Evolutionary conservation across 176 grass and related monocot species (phyloP).

Genomic region (Phragmites australis): DNA sequence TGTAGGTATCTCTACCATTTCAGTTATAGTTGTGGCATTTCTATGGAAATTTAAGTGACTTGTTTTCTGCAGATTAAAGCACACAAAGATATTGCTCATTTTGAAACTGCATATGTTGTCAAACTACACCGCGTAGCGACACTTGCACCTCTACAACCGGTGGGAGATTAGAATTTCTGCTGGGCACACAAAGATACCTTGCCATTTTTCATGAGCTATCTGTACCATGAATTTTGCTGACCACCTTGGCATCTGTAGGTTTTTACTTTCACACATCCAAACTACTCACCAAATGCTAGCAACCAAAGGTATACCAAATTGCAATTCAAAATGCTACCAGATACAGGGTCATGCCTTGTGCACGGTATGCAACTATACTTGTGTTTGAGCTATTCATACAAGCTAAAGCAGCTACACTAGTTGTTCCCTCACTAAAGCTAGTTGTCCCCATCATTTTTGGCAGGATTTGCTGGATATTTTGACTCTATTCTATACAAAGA

Average conservation of each 20-base stretch:
- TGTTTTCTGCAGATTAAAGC: constrained; percentile 82
- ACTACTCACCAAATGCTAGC: constrained; percentile 54
- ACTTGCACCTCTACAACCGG: constrained; percentile 80
- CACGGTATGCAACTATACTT: constrained; percentile 63
- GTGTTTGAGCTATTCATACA: not conserved
- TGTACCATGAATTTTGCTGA: constrained; percentile 19
- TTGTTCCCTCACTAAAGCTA: not conserved
- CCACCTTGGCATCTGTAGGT: constrained; percentile 45
- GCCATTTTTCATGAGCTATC: not conserved
- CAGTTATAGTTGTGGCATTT: not conserved
- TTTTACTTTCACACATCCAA: constrained; percentile 89
- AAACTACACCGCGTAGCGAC: constrained; percentile 87
- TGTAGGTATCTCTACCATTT: constrained; percentile 50
- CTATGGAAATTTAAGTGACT: constrained; percentile 1
- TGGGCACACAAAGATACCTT: too few species aligned
- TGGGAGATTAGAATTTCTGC: constrained; percentile 36
- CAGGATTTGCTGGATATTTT: constrained; percentile 99
- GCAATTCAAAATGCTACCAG: constrained; percentile 68
- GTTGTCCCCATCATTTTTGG: constrained; percentile 22
- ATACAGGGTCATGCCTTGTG: constrained; percentile 81
- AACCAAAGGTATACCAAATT: constrained; percentile 95
- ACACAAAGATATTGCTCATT: constrained; percentile 97
- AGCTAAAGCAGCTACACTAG: not conserved
- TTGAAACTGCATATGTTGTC: constrained; percentile 98
- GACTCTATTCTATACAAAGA: constrained; percentile 86